phyloP scores from a whole-genome alignment of 176 grass and related monocot genomes.

The Triticum dicoccoides region DNA sequence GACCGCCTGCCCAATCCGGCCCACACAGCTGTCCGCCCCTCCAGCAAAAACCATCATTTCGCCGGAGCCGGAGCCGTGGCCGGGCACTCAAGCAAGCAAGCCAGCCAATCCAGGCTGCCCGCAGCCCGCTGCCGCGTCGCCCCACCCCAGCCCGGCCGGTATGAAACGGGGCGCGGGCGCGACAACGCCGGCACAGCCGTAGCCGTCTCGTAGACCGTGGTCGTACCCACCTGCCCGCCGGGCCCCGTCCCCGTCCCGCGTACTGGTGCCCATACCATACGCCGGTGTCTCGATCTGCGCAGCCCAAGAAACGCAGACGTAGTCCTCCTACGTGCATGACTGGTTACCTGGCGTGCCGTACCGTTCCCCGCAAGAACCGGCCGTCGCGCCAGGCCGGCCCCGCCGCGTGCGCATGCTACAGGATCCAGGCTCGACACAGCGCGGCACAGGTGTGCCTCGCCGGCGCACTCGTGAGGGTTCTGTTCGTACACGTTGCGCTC shows the following conservation, averaged over 20 bases:
- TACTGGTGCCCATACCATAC: background rate
- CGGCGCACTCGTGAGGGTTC: background rate
- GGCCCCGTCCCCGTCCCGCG: background rate
- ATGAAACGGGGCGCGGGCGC: background rate
- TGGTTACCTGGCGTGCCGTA: background rate
- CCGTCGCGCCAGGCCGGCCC: background rate
- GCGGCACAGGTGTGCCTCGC: background rate
- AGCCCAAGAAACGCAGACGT: background rate
- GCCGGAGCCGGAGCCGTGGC: background rate
- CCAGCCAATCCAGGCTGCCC: background rate
- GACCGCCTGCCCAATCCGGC: background rate
- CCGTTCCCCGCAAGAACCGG: background rate
- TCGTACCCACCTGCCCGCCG: background rate
- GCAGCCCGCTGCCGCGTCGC: background rate
- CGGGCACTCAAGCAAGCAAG: background rate
- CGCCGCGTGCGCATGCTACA: background rate
- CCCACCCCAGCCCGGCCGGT: background rate
- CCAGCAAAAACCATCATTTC: background rate
- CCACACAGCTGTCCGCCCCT: background rate
- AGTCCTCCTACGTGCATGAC: background rate
- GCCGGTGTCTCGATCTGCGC: background rate
- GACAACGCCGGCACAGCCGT: background rate
- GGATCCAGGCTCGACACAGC: background rate
- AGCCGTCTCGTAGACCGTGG: background rate
- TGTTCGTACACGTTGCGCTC: conserved; percentile 9